Evolutionary conservation across 2,329 filamentous ascomycete genomes (phyloP).

Genomic region (Lachnellula willkommii): DNA sequence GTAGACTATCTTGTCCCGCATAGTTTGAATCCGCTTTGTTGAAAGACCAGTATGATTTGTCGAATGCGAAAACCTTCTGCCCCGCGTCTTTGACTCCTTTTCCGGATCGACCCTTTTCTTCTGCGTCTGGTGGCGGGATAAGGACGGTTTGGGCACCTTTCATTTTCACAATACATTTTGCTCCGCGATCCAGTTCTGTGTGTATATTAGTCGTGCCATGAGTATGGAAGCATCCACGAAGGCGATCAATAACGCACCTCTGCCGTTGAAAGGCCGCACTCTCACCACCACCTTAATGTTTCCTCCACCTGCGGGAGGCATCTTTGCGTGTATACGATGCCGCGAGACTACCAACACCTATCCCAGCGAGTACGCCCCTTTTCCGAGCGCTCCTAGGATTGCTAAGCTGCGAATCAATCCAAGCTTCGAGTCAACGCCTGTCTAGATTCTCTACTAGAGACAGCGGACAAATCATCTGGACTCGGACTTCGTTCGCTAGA

Average conservation of each 20-base stretch:
- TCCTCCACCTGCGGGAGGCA: conserved; percentile 56
- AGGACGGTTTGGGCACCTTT: conserved; percentile 87
- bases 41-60: conserved; percentile 98
- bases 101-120: conserved; percentile 46
- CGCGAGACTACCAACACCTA: conserved; percentile 5
- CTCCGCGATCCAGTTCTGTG: conserved; percentile 78
- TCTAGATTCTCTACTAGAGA: not conserved
- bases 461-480: conserved; percentile 6
- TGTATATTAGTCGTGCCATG: conserved; percentile 8
- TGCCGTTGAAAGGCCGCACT: conserved; percentile 87
- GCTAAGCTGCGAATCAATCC: not conserved
- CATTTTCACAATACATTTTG: conserved; percentile 98
- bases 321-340: conserved; percentile 23
- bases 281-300: conserved; percentile 99
- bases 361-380: conserved; percentile 10
- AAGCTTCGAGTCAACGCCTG: conserved; percentile 4
- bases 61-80: conserved; percentile 87
- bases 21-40: conserved; percentile 74
- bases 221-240: not conserved
- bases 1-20: conserved; percentile 84
- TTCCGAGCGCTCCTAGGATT: not conserved
- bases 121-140: conserved; percentile 60
- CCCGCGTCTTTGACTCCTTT: conserved; percentile 66
- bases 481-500: not conserved
- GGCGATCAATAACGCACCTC: conserved; percentile 55